Conservation (phyloP, 495 filamentous ascomycete species). For the Podospora pseudoanserina region DNA sequence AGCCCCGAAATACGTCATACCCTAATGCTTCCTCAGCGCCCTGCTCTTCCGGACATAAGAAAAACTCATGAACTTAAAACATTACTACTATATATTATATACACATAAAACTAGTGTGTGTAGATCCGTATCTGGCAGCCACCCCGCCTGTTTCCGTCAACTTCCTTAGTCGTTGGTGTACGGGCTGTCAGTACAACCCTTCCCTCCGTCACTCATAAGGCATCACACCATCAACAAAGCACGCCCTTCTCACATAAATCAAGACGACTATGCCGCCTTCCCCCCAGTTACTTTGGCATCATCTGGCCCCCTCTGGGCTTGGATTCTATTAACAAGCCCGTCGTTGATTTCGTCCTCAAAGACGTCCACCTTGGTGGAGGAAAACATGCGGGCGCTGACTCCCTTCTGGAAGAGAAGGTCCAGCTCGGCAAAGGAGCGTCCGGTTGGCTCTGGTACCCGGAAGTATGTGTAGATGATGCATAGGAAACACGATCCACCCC, state of each 20-base stretch:
- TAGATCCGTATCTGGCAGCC: no score
- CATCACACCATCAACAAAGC: no score
- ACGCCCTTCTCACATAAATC: background rate
- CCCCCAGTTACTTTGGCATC: background rate
- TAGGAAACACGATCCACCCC: constrained; percentile 66
- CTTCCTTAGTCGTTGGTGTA: no score
- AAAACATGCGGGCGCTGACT: constrained; percentile 66
- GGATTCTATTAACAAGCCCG: constrained; percentile 48
- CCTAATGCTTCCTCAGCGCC: no score
- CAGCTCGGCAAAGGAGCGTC: constrained; percentile 69
- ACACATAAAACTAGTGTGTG: no score
- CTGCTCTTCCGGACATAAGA: no score
- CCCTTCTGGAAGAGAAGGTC: constrained; percentile 67
- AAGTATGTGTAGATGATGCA: constrained; percentile 74
- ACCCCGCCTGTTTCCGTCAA: no score
- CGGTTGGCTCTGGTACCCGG: constrained; percentile 68
- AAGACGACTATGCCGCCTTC: constrained; percentile 3
- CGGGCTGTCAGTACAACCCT: no score
- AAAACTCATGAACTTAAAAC: no score
- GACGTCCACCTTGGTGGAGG: constrained; percentile 60
- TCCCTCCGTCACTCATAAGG: no score
- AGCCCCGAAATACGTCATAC: no score
- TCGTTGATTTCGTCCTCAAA: constrained; percentile 59
- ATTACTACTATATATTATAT: no score
- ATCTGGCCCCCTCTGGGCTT: constrained; percentile 6